Conservation (phyloP, 2,329 filamentous ascomycete genomes). For the Rhinocladiella similis region DNA sequence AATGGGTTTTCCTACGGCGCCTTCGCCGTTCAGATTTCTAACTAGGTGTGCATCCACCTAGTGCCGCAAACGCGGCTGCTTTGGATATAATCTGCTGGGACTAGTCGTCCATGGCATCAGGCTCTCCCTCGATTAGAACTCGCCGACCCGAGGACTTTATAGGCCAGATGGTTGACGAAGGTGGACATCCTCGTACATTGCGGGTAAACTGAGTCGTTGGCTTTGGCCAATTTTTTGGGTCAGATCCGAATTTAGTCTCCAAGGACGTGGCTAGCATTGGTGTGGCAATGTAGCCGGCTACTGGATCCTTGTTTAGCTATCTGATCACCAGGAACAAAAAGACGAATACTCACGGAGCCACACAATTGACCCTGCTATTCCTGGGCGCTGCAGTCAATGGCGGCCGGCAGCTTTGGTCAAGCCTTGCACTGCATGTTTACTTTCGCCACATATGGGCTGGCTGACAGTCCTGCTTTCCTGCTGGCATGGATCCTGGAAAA, state of each 20-base stretch:
- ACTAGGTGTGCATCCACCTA: neutral
- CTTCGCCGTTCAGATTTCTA: neutral
- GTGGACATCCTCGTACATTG: neutral
- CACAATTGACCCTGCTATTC: too few relatives aligned
- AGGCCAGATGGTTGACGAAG: neutral
- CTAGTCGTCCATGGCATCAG: neutral
- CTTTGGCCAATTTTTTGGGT: too few relatives aligned
- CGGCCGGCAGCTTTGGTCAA: too few relatives aligned
- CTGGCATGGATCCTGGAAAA: constrained; percentile 82
- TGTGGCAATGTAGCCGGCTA: too few relatives aligned
- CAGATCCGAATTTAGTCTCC: too few relatives aligned
- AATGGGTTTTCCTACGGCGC: neutral
- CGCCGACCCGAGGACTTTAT: neutral
- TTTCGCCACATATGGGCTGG: constrained; percentile 66
- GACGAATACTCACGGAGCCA: too few relatives aligned
- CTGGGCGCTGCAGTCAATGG: too few relatives aligned
- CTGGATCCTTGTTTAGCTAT: too few relatives aligned
- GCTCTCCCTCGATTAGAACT: neutral
- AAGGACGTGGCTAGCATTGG: too few relatives aligned
- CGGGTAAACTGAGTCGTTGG: too few relatives aligned
- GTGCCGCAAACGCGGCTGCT: neutral
- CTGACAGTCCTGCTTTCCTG: constrained; percentile 68
- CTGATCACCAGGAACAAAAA: too few relatives aligned
- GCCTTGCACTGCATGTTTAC: too few relatives aligned
- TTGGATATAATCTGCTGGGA: neutral